Percentiles rank a stretch among this genome's conserved stretches.
Evolutionary conservation across 1,284 basidiomycete genomes (phyloP).

Genomic region (Chalciporus sp.): DNA sequence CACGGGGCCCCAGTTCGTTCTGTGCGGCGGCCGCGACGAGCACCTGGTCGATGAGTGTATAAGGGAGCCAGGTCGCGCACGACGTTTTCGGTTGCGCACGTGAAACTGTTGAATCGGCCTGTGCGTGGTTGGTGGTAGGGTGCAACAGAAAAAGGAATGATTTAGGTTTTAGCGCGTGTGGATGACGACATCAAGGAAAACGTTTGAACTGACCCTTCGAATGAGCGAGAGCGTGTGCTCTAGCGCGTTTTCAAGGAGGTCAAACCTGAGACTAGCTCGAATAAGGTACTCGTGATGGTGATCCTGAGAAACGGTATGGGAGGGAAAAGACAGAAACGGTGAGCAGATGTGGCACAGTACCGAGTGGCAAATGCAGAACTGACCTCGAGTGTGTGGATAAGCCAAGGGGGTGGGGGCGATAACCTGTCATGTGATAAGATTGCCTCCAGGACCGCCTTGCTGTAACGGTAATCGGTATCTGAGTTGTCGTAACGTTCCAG

Average conservation of each 20-base stretch:
- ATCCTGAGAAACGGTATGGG: conserved; percentile 43
- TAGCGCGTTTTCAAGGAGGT: conserved; percentile 78
- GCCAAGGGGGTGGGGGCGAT: conserved; percentile 79
- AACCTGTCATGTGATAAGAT: conserved; percentile 67
- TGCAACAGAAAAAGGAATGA: conserved; percentile 3
- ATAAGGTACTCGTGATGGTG: conserved; percentile 81
- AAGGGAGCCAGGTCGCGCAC: conserved; percentile 77
- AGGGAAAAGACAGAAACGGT: conserved; percentile 5
- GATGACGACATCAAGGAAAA: conserved; percentile 2
- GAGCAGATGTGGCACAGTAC: conserved; percentile 14
- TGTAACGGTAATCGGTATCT: conserved; percentile 75
- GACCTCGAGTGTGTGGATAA: conserved; percentile 74
- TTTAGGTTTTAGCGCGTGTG: conserved; percentile 14
- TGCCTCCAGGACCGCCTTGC: conserved; percentile 75
- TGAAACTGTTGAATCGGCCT: conserved; percentile 64
- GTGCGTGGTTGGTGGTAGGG: no score
- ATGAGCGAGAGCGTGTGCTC: conserved; percentile 72
- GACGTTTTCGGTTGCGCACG: conserved; percentile 59
- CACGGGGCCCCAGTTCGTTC: conserved; percentile 49
- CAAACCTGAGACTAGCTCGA: conserved; percentile 73
- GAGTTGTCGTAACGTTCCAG: conserved; percentile 78
- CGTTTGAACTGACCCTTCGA: conserved; percentile 56
- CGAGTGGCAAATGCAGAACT: conserved; percentile 17
- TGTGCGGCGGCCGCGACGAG: conserved; percentile 65
- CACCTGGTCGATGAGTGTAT: conserved; percentile 86